A percentile compares a stretch with the other conserved stretches of the same genome.
Conservation (phyloP, 805 yeast species). For the Lipomyces oligophaga region DNA sequence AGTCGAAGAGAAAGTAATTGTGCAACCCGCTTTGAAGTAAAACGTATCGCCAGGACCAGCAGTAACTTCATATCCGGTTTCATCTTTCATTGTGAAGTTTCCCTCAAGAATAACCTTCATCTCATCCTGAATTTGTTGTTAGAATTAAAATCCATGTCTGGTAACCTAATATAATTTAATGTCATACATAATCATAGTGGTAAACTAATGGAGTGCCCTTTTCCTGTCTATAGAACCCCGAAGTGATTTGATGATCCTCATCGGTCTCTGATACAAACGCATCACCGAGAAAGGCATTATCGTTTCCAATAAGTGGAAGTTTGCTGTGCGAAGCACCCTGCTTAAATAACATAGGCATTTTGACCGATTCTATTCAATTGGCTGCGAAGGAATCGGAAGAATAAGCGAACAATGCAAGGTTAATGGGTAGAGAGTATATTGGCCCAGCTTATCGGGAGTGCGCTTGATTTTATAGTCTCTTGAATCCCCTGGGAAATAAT, state of each 20-base stretch:
- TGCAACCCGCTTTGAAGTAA: conserved; percentile 63
- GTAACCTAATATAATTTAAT: not conserved
- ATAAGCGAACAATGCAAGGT: not conserved
- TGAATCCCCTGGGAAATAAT: too few relatives aligned
- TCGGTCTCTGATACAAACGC: conserved; percentile 59
- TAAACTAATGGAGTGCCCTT: conserved; percentile 66
- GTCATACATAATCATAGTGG: conserved; percentile 45
- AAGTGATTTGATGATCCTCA: conserved; percentile 54
- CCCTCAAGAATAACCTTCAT: conserved; percentile 69
- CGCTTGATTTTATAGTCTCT: too few relatives aligned
- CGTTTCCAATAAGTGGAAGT: conserved; percentile 59
- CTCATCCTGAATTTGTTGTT: conserved; percentile 47
- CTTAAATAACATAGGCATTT: conserved; percentile 29
- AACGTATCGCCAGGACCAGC: conserved; percentile 65
- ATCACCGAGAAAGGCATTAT: conserved; percentile 68
- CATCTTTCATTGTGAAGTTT: conserved; percentile 58
- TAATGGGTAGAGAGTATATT: too few relatives aligned
- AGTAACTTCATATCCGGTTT: conserved; percentile 55
- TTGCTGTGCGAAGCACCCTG: conserved; percentile 32
- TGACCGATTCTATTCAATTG: too few relatives aligned
- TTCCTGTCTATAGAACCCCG: conserved; percentile 70
- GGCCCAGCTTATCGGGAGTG: too few relatives aligned
- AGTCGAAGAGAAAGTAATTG: conserved; percentile 57
- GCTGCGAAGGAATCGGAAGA: not conserved
- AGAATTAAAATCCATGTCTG: not conserved